phyloP scores from a whole-genome alignment of 441 rosid species.

The Francoa sonchifolia region DNA sequence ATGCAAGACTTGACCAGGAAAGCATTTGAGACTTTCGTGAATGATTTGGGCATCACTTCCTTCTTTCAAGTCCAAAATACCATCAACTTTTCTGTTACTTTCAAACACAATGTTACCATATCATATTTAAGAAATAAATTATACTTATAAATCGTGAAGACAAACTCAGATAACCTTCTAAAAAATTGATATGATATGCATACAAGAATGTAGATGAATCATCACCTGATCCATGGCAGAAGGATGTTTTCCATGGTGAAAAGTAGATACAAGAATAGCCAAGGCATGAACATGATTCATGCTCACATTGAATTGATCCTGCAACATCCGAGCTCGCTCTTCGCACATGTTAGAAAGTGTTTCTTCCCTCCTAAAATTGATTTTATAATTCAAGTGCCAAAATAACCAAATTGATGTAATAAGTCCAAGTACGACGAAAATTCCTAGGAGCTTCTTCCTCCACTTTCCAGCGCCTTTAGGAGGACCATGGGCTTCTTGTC shows the following conservation, averaged over 20 bases:
- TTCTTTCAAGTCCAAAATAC: background rate
- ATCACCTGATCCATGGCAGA: constrained; percentile 93
- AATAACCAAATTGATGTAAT: constrained; percentile 52
- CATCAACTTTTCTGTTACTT: background rate
- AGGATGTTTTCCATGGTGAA: constrained; percentile 91
- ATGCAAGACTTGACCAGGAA: background rate
- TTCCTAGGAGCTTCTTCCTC: constrained; percentile 54
- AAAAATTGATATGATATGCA: no score
- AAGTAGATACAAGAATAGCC: constrained; percentile 92
- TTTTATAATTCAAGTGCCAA: constrained; percentile 33
- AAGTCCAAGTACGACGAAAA: constrained; percentile 47
- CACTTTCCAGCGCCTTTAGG: constrained; percentile 55
- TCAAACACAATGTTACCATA: background rate
- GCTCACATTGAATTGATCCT: constrained; percentile 99
- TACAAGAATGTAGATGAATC: constrained; percentile 2
- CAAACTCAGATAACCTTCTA: no score
- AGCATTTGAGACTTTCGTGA: background rate
- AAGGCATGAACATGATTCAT: constrained; percentile 94
- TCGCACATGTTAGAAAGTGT: constrained; percentile 90
- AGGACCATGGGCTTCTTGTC: constrained; percentile 33
- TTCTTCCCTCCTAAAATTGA: constrained; percentile 38
- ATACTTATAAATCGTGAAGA: background rate
- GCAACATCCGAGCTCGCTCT: constrained; percentile 90
- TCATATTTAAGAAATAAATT: background rate
- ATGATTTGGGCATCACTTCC: background rate